Conservation (phyloP, 371 early-diverging fungal species). For the Nematocida minor region DNA sequence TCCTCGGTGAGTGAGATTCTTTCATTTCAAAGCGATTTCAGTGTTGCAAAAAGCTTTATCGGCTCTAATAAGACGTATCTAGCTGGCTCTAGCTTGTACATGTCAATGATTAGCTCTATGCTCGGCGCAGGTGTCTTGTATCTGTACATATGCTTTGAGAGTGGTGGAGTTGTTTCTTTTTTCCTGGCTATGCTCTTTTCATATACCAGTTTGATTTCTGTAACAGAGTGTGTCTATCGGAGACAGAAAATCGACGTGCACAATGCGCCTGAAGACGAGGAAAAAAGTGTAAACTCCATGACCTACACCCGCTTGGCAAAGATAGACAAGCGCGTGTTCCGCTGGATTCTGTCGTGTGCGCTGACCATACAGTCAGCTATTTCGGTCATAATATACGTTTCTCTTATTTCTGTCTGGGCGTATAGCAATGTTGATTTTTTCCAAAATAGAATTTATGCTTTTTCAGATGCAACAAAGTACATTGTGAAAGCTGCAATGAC, state of each 20-base stretch:
- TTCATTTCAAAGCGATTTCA: no score
- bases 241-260: not conserved
- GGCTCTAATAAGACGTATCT: no score
- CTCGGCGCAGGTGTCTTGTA: not conserved
- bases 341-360: not conserved
- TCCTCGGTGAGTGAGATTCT: no score
- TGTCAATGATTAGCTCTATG: slow-evolving; percentile 2
- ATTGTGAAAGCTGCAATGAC: not conserved
- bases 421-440: not conserved
- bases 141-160: not conserved
- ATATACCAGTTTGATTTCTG: not conserved
- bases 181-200: not conserved
- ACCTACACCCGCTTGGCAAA: not conserved
- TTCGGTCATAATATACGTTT: not conserved
- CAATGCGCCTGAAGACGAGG: not conserved
- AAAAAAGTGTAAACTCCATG: not conserved
- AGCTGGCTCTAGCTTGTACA: not conserved
- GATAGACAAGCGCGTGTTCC: not conserved
- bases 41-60: no score
- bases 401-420: not conserved
- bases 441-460: not conserved
- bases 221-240: not conserved
- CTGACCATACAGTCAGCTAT: not conserved
- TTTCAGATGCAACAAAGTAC: no score
- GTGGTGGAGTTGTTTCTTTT: not conserved